Base-by-base conservation (phyloP, 306 rosid genomes). In the Rosa chinensis region DNA sequence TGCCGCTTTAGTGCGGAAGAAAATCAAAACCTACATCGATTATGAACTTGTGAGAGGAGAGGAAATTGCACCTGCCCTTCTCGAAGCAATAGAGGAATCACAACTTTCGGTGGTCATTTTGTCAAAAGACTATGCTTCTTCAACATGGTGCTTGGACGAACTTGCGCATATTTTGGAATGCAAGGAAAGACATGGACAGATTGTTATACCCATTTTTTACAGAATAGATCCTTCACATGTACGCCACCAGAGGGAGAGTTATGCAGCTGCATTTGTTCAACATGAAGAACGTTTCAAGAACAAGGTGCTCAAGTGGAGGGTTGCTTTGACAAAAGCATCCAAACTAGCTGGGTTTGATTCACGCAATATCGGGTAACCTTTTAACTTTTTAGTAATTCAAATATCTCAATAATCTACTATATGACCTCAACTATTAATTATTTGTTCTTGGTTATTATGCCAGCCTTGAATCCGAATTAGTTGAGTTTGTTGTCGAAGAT, bases 241-340 rank as follows among this genome's bases (percentile, higher is more conserved):
- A 4, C 49, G n/a, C 3, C 52, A 11, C 52, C 52, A 48, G 52
- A 48, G 52, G 5, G 5, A 48, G 52, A 48, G 5, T 48, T 48
- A 40, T 17, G 43, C 62, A 50, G 44, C 5, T 17, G 63, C 76
- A 7, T 35, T 72, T 72, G 3, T 43, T 2, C 2, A 28, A 14
- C 63, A 20, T 56, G 62, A 56, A 56, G 12, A 56, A 56, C 12
- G 62, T 56, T 56, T 56, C 28, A 20, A 20, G 23, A 10, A 11
- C 10, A 25, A 14, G 43, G 20, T 72, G 21, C 44, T 28, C 21
- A 2, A 23, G 61, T 72, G 76, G 76, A 72, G 45, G 62, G 4
- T 4, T 32, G 76, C 64, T 52, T 72, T 72, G 64, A 72, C 18
- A 28, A 50, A 5, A 17, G 62, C 76, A 32, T 61, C 76, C 37